A percentile compares a stretch with the other conserved stretches of the same genome.
phyloP scores from a whole-genome alignment of 495 filamentous ascomycete genomes.

The Daldinia caldariorum region DNA sequence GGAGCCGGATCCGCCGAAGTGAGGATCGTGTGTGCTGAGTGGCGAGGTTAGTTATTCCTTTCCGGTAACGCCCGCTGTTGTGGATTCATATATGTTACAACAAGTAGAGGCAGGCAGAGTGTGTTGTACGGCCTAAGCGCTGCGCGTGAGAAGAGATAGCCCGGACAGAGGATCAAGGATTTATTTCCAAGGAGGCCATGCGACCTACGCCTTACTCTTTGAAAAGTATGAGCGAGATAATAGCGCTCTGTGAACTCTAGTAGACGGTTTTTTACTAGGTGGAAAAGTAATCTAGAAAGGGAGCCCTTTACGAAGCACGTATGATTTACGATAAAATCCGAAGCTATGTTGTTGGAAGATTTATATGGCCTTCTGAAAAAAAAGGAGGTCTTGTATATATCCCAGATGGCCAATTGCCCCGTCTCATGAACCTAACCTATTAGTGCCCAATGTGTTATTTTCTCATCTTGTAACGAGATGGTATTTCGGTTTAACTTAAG shows the following conservation, averaged over 20 bases:
- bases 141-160: no score
- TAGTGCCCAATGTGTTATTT: no score
- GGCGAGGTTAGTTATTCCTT: no score
- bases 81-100: neutral
- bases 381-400: neutral
- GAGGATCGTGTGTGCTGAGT: neutral
- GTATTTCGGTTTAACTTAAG: no score
- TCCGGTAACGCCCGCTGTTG: no score
- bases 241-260: neutral
- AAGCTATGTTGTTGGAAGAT: neutral
- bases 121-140: no score
- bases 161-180: neutral
- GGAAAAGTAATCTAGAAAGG: neutral
- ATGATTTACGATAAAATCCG: neutral
- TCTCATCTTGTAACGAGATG: no score
- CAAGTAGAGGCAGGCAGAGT: no score
- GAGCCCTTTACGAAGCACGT: neutral
- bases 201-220: neutral
- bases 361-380: neutral
- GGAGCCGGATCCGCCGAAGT: constrained; percentile 35
- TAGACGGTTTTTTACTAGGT: neutral
- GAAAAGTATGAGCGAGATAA: neutral
- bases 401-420: neutral
- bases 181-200: neutral
- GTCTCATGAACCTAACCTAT: neutral